A percentile compares a stretch with the other conserved stretches of the same genome.
Conservation (phyloP, 495 filamentous ascomycete genomes). For the Podospora pseudocomata region DNA sequence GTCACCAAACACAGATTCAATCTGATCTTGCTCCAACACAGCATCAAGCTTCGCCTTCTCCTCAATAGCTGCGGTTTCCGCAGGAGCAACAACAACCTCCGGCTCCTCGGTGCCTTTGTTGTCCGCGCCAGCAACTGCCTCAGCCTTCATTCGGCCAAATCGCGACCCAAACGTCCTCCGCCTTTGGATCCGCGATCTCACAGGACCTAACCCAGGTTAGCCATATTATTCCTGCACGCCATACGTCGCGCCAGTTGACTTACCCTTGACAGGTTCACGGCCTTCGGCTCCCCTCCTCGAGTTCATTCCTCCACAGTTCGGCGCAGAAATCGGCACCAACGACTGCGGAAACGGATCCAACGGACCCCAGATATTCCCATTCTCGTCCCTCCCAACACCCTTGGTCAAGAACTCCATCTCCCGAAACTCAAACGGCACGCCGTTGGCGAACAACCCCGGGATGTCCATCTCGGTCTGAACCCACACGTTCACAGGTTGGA, state of each 20-base stretch:
- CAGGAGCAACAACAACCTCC: slow-evolving; percentile 8
- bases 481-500: slow-evolving; percentile 38
- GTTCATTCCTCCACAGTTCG: background rate
- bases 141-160: background rate
- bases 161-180: slow-evolving; percentile 2
- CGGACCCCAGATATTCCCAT: slow-evolving; percentile 5
- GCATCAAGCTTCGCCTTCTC: slow-evolving; percentile 1
- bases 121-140: slow-evolving; percentile 3
- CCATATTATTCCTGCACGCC: too few species aligned
- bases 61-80: slow-evolving; percentile 1
- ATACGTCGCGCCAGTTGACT: too few species aligned
- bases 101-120: background rate
- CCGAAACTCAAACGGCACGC: background rate
- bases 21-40: background rate
- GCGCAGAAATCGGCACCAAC: background rate
- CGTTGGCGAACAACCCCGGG: background rate
- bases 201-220: background rate
- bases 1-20: background rate
- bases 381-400: slow-evolving; percentile 4
- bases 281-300: background rate
- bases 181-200: background rate
- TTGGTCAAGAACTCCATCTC: slow-evolving; percentile 5
- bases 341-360: slow-evolving; percentile 16
- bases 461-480: background rate
- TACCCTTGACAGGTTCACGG: too few species aligned